A percentile compares a stretch with the other conserved stretches of the same genome.
phyloP scores from a whole-genome alignment of 2,329 filamentous ascomycete species.

The Colletotrichum chlorophyti region DNA sequence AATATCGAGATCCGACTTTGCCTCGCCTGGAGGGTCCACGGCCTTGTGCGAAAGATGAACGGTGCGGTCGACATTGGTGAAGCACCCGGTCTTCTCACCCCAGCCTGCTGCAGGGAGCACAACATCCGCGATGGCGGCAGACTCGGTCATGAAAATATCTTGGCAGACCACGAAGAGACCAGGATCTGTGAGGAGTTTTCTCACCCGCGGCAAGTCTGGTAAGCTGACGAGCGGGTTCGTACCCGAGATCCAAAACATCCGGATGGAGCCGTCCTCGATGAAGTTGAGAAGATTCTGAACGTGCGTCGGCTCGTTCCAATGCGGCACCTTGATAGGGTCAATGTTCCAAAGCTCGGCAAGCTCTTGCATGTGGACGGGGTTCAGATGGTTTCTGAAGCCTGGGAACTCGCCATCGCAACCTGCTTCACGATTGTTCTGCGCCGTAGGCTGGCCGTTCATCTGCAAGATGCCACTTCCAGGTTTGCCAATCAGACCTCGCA shows the following conservation, averaged over 20 bases:
- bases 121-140: constrained; percentile 42
- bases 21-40: constrained; percentile 44
- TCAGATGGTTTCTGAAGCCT: constrained; percentile 43
- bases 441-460: constrained; percentile 48
- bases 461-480: constrained; percentile 43
- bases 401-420: constrained; percentile 47
- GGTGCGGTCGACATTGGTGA: constrained; percentile 46
- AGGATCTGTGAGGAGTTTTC: constrained; percentile 39
- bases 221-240: constrained; percentile 47
- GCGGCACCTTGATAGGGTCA: constrained; percentile 39
- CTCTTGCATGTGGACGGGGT: constrained; percentile 42
- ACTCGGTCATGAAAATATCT: constrained; percentile 46
- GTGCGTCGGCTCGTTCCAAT: constrained; percentile 46
- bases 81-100: constrained; percentile 46
- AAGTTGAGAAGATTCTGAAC: constrained; percentile 43
- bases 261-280: constrained; percentile 40
- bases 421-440: constrained; percentile 46
- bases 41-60: constrained; percentile 45
- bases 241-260: constrained; percentile 46
- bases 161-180: constrained; percentile 42
- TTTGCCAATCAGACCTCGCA: constrained; percentile 42
- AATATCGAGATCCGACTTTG: constrained; percentile 42
- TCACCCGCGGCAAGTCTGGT: constrained; percentile 38
- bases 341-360: constrained; percentile 46
- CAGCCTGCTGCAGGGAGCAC: constrained; percentile 44